Evolutionary conservation across 2,329 filamentous ascomycete species (phyloP), one percentile per base, ranked within the genome.

Genomic region (Calonectria crousiana): DNA sequence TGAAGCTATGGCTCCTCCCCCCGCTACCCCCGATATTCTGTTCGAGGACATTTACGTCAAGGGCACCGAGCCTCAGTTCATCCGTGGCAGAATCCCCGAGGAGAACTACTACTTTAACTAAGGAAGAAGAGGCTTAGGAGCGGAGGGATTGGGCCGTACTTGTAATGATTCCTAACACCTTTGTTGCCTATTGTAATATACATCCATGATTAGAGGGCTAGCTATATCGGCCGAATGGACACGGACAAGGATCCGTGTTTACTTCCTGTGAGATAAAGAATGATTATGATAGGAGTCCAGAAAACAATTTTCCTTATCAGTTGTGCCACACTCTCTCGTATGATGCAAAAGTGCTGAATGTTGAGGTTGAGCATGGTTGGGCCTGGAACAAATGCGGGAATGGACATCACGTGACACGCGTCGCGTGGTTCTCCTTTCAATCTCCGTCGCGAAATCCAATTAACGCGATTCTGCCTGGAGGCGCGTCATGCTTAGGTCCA

Each of bases 71-170:
- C 79, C 79, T 53, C 76, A 81, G 78, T 81, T 75, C 77, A 78
- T 81, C 72, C 79, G 79, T 44, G 79, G 79, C 71, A 79, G 79
- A 66, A 79, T 96, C 96, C 72, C 74, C 69, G 96, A 98, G 83
- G 97, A 98, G 94, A 96, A 95, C 88, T 97, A 93, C 88, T 98
- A 97, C 90, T 98, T 95, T 88, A 94, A 87, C 82, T 36, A 87
- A 89, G 82, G 87, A 87, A 79, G 73, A 34, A 53, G n/a, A 11
- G 68, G 34, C 38, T 65, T 18, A 65, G 34, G 32, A 65, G 56
- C 49, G 36, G 62, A 67, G 36, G 69, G 71, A 58, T 65, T 67
- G 74, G 64, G 56, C 52, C 30, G 70, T 71, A 79, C 77, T 77
- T 73, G 76, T 84, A 83, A 84, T 84, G 82, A 83, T 79, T 80